Percentiles rank a stretch among this genome's conserved stretches.
phyloP scores from a whole-genome alignment of 2,329 filamentous ascomycete genomes.

The Elsinoe necatrix region DNA sequence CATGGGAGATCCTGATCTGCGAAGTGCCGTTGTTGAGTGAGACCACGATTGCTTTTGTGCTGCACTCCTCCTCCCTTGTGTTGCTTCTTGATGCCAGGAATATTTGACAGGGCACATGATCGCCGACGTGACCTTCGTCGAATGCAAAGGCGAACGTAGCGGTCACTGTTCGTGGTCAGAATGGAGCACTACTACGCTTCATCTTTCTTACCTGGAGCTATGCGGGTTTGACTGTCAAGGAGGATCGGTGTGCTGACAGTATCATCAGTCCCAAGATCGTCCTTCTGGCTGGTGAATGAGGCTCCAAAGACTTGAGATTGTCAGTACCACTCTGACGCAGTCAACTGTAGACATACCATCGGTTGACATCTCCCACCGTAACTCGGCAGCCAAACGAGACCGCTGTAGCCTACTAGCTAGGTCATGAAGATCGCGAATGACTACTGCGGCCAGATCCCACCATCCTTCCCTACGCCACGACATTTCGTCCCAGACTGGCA shows the following conservation, averaged over 20 bases:
- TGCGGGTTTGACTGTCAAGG: conserved; percentile 15
- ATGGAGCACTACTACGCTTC: not conserved
- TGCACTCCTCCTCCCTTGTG: not conserved
- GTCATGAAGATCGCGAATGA: conserved; percentile 47
- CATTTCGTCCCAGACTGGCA: conserved; percentile 47
- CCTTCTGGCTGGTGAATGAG: not conserved
- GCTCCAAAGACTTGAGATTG: not conserved
- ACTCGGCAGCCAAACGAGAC: conserved; percentile 12
- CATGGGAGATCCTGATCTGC: conserved; percentile 13
- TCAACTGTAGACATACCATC: conserved; percentile 11
- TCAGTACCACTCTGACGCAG: not conserved
- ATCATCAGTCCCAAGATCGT: not conserved
- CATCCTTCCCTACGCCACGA: conserved; percentile 54
- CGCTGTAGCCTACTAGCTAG: conserved; percentile 33
- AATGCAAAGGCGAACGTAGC: conserved; percentile 16
- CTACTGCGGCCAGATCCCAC: conserved; percentile 48
- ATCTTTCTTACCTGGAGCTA: conserved; percentile 15
- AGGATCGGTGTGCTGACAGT: conserved; percentile 9
- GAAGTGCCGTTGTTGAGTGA: conserved; percentile 11
- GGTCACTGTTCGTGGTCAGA: conserved; percentile 2
- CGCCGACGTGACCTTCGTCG: conserved; percentile 17
- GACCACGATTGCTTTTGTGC: not conserved
- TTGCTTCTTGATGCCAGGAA: not conserved
- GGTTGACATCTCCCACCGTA: conserved; percentile 18
- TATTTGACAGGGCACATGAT: conserved; percentile 16